Base-by-base conservation (phyloP, 306 rosid genomes). In the Elaeagnus macrophylla region DNA sequence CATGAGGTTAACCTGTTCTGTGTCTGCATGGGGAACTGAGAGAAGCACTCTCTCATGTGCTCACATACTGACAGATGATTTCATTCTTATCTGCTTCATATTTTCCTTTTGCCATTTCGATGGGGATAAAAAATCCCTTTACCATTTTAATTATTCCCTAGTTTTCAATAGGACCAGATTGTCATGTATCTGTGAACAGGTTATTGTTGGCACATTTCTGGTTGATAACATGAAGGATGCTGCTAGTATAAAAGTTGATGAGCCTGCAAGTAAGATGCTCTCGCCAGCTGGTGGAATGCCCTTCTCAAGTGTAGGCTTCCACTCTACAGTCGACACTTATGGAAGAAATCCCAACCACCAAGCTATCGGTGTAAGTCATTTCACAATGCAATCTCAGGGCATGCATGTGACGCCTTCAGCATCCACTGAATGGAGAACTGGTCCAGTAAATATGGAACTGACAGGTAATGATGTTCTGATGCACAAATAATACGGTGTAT, bases 121-220 rank as follows among this genome's bases (percentile, higher is more conserved):
- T 25, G 32, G 32, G 32, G 32, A 25, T 25, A 25, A 5, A 25
- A 25, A 25, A 2, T 25, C 32, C 32, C 32, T 25, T 25, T 25
- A 25, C 4, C 32, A 25, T 3, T 25, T 25, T 25, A 5, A 25
- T 25, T 25, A 25, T 25, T 25, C 4, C 32, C 32, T 25, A 25
- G 32, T 25, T 3, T 25, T 2, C 2, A 25, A 25, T 25, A 25
- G 32, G 32, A 25, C 40, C 32, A 42, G 32, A 48, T 66, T 12
- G 19, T 59, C 79, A 16, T 47, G 0, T 25, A 14, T 48, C 42
- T 56, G 32, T 51, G 25, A 6, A 47, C 85, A 86, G 96, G 95
- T 91, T 50, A 91, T 91, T 55, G 89, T 84, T 42, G 96, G 99
- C 56, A 81, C 93, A 25, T 91, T 87, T 72, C 60, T 71, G 66